Conservation (phyloP, 2,329 filamentous ascomycete genomes). For the Parafenestella ontariensis region DNA sequence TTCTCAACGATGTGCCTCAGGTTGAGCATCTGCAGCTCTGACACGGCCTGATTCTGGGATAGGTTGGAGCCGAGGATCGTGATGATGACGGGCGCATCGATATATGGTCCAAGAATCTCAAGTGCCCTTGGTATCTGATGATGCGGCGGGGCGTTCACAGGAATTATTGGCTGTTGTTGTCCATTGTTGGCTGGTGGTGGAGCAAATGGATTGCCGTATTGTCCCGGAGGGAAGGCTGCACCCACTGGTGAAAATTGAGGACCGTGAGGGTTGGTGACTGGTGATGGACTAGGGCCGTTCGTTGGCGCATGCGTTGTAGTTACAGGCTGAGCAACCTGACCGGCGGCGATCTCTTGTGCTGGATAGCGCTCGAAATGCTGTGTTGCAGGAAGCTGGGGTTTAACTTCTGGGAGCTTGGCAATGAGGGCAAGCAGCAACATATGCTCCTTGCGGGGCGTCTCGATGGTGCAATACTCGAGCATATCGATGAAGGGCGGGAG, state of each 20-base stretch:
- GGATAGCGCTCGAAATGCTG: slow-evolving; percentile 34
- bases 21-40: slow-evolving; percentile 71
- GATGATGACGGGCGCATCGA: slow-evolving; percentile 51
- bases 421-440: slow-evolving; percentile 86
- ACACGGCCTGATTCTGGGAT: slow-evolving; percentile 43
- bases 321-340: slow-evolving; percentile 25
- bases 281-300: slow-evolving; percentile 36
- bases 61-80: slow-evolving; percentile 43
- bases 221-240: slow-evolving; percentile 30
- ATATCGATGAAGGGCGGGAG: slow-evolving; percentile 89
- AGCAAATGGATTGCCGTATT: slow-evolving; percentile 31
- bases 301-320: slow-evolving; percentile 26
- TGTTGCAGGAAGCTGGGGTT: slow-evolving; percentile 37
- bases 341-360: slow-evolving; percentile 17
- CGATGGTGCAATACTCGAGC: slow-evolving; percentile 82
- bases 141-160: slow-evolving; percentile 23
- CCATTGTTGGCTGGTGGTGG: slow-evolving; percentile 14
- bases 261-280: slow-evolving; percentile 41
- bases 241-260: slow-evolving; percentile 45
- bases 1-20: slow-evolving; percentile 72
- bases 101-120: slow-evolving; percentile 53
- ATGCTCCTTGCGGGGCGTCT: slow-evolving; percentile 73
- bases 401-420: slow-evolving; percentile 57
- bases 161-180: slow-evolving; percentile 15
- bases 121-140: slow-evolving; percentile 47